phyloP scores from a whole-genome alignment of 495 filamentous ascomycete genomes.

The Podospora pseudoanserina region DNA sequence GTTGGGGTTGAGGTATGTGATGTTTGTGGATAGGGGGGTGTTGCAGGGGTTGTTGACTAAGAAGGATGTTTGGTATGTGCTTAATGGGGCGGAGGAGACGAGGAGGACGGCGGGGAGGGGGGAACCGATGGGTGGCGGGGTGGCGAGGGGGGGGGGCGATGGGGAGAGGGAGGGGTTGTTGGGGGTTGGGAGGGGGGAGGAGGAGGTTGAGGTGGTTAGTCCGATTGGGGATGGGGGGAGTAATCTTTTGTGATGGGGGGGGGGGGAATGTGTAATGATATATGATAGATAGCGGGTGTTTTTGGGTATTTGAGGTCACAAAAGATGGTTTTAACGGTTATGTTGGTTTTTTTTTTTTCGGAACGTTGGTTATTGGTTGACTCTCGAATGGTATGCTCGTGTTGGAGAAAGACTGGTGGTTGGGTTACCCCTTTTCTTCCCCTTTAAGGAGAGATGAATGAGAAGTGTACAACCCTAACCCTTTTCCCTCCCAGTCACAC shows the following conservation, averaged over 20 bases:
- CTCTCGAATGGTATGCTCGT: too few species aligned
- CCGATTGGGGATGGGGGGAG: constrained; percentile 25
- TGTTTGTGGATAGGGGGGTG: constrained; percentile 78
- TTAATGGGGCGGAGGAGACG: constrained; percentile 74
- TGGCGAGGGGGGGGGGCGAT: constrained; percentile 25
- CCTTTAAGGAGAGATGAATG: too few species aligned
- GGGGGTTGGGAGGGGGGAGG: constrained; percentile 8
- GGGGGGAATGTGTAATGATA: background rate
- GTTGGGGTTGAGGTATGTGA: constrained; percentile 82
- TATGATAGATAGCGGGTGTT: background rate
- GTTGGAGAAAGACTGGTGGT: too few species aligned
- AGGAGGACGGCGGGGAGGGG: constrained; percentile 28
- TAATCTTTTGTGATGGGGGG: constrained; percentile 23
- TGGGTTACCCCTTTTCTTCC: too few species aligned
- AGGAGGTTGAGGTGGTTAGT: constrained; percentile 21
- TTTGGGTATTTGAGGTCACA: background rate
- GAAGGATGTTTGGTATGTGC: constrained; percentile 94
- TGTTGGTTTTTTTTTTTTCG: too few species aligned
- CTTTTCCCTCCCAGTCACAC: too few species aligned
- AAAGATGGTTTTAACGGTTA: too few species aligned
- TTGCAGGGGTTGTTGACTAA: constrained; percentile 88
- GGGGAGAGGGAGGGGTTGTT: constrained; percentile 32
- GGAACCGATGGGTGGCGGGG: constrained; percentile 7
- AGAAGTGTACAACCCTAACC: too few species aligned
- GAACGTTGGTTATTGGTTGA: too few species aligned